phyloP scores from a whole-genome alignment of 2,329 filamentous ascomycete species.

The Hysterium pulicare region DNA sequence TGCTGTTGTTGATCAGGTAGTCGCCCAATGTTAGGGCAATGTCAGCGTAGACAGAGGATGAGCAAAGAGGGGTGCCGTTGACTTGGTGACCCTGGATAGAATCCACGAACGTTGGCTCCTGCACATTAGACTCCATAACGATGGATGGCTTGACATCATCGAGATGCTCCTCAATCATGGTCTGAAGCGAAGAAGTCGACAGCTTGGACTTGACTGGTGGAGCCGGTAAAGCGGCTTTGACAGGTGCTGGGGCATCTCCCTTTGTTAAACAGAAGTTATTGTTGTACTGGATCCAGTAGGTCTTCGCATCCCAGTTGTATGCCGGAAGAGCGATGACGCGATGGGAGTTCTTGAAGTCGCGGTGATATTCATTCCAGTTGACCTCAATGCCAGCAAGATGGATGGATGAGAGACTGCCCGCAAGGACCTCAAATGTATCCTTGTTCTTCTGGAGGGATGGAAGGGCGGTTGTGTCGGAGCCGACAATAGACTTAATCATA shows the following conservation, averaged over 20 bases:
- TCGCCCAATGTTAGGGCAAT: conserved; percentile 27
- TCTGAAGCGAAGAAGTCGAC: conserved; percentile 37
- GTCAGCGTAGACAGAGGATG: conserved; percentile 24
- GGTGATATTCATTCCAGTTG: conserved; percentile 60
- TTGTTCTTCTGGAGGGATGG: not conserved
- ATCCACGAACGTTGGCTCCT: conserved; percentile 36
- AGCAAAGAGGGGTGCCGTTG: conserved; percentile 27
- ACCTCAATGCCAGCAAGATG: conserved; percentile 54
- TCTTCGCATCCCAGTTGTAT: conserved; percentile 29
- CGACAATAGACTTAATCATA: conserved; percentile 40
- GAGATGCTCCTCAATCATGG: conserved; percentile 35
- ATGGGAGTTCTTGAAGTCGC: conserved; percentile 45
- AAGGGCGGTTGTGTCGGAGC: not conserved
- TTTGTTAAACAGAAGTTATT: conserved; percentile 21
- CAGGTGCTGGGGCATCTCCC: conserved; percentile 6
- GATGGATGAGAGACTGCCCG: conserved; percentile 46
- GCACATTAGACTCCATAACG: conserved; percentile 40
- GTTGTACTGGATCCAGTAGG: conserved; percentile 31
- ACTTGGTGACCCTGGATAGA: conserved; percentile 45
- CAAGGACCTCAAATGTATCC: conserved; percentile 31
- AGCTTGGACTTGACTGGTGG: conserved; percentile 5
- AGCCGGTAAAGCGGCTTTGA: conserved; percentile 1
- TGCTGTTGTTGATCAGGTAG: conserved; percentile 18
- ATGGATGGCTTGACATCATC: conserved; percentile 21
- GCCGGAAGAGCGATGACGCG: conserved; percentile 51